Conservation (phyloP, 495 filamentous ascomycete species). For the Lentithecium fluviatile region DNA sequence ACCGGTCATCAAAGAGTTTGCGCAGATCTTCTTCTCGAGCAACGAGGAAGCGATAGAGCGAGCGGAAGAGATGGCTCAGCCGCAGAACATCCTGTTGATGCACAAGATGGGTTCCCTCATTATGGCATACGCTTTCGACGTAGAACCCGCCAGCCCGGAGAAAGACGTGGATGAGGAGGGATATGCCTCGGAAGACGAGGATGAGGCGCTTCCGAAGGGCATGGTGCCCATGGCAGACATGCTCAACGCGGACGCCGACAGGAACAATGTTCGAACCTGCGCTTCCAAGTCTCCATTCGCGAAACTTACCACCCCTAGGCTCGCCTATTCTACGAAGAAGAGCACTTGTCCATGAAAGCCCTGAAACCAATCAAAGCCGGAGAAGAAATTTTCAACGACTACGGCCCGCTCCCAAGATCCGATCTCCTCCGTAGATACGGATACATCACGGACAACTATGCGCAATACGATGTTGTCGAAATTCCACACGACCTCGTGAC, state of each 20-base stretch:
- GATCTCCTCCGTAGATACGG: conserved; percentile 87
- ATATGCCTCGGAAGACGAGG: conserved; percentile 68
- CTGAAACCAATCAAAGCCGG: conserved; percentile 63
- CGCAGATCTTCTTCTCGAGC: conserved; percentile 51
- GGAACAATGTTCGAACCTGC: conserved; percentile 63
- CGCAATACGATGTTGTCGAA: conserved; percentile 79
- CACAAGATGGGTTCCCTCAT: conserved; percentile 83
- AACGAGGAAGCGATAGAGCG: conserved; percentile 37
- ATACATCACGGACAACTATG: conserved; percentile 77
- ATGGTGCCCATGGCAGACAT: conserved; percentile 95
- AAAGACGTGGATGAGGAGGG: conserved; percentile 56
- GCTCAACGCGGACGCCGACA: conserved; percentile 84
- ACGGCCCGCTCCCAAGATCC: conserved; percentile 76
- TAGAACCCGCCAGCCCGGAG: conserved; percentile 54
- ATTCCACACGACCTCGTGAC: conserved; percentile 60
- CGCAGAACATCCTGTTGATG: conserved; percentile 58
- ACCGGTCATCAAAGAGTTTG: conserved; percentile 55
- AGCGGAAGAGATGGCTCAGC: conserved; percentile 41
- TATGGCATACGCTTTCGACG: conserved; percentile 94
- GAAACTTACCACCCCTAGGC: conserved; percentile 44
- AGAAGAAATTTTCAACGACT: conserved; percentile 90
- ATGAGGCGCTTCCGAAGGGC: conserved; percentile 63
- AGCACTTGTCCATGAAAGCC: conserved; percentile 63
- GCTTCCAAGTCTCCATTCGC: background rate
- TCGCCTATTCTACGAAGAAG: conserved; percentile 69